phyloP scores from a whole-genome alignment of 2,329 filamentous ascomycete species.

The Aspergillus pseudonomiae region DNA sequence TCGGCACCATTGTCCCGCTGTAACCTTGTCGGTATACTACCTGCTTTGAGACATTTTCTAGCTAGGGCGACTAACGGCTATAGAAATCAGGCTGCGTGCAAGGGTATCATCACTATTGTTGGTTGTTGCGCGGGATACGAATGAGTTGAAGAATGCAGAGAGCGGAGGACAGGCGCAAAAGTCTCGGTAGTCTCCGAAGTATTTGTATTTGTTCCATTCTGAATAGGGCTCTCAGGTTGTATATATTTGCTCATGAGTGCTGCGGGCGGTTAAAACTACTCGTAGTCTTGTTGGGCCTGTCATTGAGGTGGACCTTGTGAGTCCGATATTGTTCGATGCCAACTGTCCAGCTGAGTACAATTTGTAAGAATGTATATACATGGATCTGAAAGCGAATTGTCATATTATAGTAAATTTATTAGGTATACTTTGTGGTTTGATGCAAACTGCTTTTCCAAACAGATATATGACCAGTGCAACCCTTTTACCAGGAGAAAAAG shows the following conservation, averaged over 20 bases:
- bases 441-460: background rate
- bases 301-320: background rate
- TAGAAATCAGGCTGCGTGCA: too few relatives aligned
- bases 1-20: background rate
- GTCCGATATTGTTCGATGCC: background rate
- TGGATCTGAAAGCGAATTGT: background rate
- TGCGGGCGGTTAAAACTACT: background rate
- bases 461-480: background rate
- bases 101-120: too few relatives aligned
- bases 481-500: constrained; percentile 1
- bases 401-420: background rate
- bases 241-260: background rate
- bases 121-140: background rate
- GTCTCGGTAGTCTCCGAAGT: background rate
- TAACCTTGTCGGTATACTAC: background rate
- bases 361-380: background rate
- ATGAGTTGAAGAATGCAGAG: background rate
- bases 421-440: background rate
- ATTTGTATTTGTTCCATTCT: background rate
- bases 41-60: background rate
- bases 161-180: background rate
- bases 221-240: background rate
- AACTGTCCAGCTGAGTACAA: background rate
- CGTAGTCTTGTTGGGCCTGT: background rate
- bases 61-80: background rate